Conservation (phyloP, 306 rosid species). For the Corylus heterophylla region DNA sequence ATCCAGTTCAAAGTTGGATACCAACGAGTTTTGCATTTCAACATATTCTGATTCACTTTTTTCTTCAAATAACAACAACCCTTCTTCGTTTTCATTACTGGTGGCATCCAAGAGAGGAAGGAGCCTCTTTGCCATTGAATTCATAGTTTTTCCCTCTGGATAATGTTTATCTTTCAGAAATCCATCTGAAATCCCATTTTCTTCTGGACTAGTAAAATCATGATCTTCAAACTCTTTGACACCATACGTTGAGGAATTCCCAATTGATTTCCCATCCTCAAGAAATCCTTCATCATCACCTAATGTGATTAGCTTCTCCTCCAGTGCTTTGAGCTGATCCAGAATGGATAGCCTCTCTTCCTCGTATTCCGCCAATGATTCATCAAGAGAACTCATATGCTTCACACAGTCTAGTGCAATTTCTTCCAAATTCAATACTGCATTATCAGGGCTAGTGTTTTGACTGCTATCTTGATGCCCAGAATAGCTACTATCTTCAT, state of each 20-base stretch:
- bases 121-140: constrained; percentile 64
- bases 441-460: constrained; percentile 26
- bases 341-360: constrained; percentile 70
- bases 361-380: constrained; percentile 60
- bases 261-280: constrained; percentile 33
- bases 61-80: constrained; percentile 17
- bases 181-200: constrained; percentile 28
- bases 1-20: constrained; percentile 32
- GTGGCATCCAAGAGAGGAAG: constrained; percentile 69
- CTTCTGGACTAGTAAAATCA: constrained; percentile 42
- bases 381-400: constrained; percentile 58
- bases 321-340: constrained; percentile 72
- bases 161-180: constrained; percentile 31
- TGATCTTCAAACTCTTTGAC: constrained; percentile 28
- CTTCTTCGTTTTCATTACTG: constrained; percentile 40
- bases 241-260: constrained; percentile 22
- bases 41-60: constrained; percentile 32
- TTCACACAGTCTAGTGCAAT: constrained; percentile 68
- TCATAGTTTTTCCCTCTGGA: constrained; percentile 36
- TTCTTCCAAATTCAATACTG: constrained; percentile 53
- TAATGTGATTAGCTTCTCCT: constrained; percentile 57
- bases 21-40: constrained; percentile 33
- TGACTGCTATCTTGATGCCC: constrained; percentile 33
- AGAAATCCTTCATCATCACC: constrained; percentile 47
- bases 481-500: constrained; percentile 37